phyloP scores from a whole-genome alignment of 2,329 filamentous ascomycete species.

The Ceratocystis albifundus region DNA sequence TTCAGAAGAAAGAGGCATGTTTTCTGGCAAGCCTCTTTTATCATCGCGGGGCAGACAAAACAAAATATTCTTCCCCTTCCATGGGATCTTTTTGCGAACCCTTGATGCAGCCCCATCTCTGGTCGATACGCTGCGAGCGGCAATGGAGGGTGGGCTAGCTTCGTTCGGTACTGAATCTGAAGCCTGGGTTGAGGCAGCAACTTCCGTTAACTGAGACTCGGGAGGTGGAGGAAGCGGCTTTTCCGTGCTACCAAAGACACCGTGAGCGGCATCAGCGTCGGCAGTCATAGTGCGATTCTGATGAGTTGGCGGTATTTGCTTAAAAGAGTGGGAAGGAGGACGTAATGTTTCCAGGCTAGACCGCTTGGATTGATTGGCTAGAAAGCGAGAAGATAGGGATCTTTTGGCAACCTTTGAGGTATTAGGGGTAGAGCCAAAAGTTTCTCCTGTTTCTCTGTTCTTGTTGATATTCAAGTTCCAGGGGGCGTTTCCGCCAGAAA shows the following conservation, averaged over 20 bases:
- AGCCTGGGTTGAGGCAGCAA: not conserved
- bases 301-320: not conserved
- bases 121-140: conserved; percentile 29
- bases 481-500: conserved; percentile 43
- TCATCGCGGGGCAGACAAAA: conserved; percentile 59
- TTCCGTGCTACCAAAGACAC: conserved; percentile 13
- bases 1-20: conserved; percentile 42
- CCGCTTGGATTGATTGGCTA: conserved; percentile 32
- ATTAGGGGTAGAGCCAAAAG: conserved; percentile 26
- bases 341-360: conserved; percentile 47
- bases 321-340: conserved; percentile 4
- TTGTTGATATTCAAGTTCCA: conserved; percentile 30
- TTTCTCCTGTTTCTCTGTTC: conserved; percentile 25
- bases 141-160: conserved; percentile 26
- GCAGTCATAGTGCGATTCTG: conserved; percentile 20
- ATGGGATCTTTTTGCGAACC: conserved; percentile 58
- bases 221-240: conserved; percentile 20
- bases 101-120: conserved; percentile 41
- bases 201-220: not conserved
- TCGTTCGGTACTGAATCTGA: not conserved
- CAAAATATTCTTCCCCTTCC: conserved; percentile 64
- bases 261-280: conserved; percentile 15
- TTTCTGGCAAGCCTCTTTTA: conserved; percentile 46
- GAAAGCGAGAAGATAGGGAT: conserved; percentile 20
- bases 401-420: conserved; percentile 37